Conservation (phyloP, 2,329 filamentous ascomycete species). For the Fonsecaea multimorphosa region DNA sequence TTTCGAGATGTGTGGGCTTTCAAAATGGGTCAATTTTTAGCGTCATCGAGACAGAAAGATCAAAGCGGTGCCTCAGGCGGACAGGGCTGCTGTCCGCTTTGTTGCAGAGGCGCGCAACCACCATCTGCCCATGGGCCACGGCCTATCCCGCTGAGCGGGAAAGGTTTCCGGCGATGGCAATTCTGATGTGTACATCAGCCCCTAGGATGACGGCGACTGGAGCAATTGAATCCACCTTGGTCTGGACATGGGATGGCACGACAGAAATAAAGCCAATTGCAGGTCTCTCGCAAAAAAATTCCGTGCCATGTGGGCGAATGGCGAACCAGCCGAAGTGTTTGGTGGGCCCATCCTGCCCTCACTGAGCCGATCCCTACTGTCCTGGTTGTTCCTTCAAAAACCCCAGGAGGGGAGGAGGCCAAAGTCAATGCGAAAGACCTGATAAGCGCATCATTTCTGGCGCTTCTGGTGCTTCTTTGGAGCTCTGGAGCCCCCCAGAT, state of each 20-base stretch:
- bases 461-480: background rate
- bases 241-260: background rate
- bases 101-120: background rate
- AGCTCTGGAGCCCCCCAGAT: background rate
- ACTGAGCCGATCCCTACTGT: background rate
- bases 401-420: background rate
- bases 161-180: slow-evolving; percentile 1
- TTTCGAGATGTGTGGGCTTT: background rate
- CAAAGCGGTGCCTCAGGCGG: background rate
- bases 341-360: background rate
- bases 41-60: background rate
- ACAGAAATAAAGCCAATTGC: background rate
- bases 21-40: background rate
- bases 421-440: background rate
- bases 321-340: background rate
- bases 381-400: background rate
- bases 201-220: background rate
- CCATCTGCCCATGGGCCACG: background rate
- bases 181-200: background rate
- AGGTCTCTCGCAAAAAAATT: background rate
- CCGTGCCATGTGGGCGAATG: background rate
- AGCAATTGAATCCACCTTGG: background rate
- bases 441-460: background rate
- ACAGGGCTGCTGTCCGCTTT: background rate
- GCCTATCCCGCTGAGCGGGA: background rate